These are phyloP conservation scores for Moesziomyces sp. DNA, from an alignment of 1,284 basidiomycete genomes.

Conservation along the genomic window DNA sequence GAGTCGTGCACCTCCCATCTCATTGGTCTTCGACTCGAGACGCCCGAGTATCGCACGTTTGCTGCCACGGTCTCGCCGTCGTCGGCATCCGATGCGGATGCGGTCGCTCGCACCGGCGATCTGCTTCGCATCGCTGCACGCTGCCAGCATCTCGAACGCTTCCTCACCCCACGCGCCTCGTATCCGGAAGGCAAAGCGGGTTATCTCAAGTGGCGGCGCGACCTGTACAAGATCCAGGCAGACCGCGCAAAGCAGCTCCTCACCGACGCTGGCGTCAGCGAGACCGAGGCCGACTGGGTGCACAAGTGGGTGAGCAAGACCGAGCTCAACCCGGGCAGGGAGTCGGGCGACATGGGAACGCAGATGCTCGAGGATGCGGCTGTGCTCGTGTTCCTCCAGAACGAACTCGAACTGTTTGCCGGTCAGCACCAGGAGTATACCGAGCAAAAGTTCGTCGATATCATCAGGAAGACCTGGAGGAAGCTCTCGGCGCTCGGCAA, in stretches of 20 bases:
- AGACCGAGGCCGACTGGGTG: constrained; percentile 46
- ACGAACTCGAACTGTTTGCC: constrained; percentile 58
- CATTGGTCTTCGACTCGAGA: constrained; percentile 29
- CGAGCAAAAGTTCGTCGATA: constrained; percentile 61
- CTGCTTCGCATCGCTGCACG: constrained; percentile 60
- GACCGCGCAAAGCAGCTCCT: constrained; percentile 53
- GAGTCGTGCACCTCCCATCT: constrained; percentile 42
- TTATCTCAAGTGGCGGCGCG: constrained; percentile 62
- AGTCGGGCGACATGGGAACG: constrained; percentile 48
- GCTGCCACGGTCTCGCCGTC: constrained; percentile 23
- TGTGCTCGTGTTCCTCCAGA: constrained; percentile 61
- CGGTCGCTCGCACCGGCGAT: constrained; percentile 21
- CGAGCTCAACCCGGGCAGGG: constrained; percentile 55
- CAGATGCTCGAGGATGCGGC: constrained; percentile 64
- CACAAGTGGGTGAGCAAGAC: constrained; percentile 62
- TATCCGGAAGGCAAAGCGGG: constrained; percentile 65
- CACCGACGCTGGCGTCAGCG: constrained; percentile 37
- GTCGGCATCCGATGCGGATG: constrained; percentile 19
- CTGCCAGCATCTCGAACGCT: constrained; percentile 65
- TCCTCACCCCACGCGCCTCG: constrained; percentile 52
- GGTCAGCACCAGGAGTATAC: constrained; percentile 51
- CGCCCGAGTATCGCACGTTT: constrained; percentile 31
- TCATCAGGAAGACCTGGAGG: constrained; percentile 63
- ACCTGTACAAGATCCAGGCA: constrained; percentile 61
- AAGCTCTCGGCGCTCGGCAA: constrained; percentile 58